Base-by-base conservation (phyloP, 2,329 filamentous ascomycete species). In the Cryphonectria naterciae region DNA sequence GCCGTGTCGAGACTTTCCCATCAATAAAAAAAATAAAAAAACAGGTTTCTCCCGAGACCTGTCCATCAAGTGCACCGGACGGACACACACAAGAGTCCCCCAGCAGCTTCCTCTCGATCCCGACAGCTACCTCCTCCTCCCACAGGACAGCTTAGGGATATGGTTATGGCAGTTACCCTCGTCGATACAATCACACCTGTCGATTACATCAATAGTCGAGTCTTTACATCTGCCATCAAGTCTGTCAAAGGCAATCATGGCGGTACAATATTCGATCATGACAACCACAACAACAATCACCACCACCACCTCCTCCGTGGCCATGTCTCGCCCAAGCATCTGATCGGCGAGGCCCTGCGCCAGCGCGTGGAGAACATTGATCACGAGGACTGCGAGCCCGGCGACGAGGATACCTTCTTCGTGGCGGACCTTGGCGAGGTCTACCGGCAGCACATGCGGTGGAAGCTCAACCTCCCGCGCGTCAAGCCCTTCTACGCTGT, bases 401-500 rank as follows among this genome's bases (percentile, higher is more conserved):
- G 96, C 76, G 96, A 97, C 70, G 96, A 99, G 84, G 96, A 98
- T 83, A 92, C 96, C 72, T 99, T 99, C 85, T 99, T 97, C 83
- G 95, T 99, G 77, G 95, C 94, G 78, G 96, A 99, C 85, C 90
- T 99, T 78, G 96, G 96, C 83, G 94, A 98, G 85, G 93, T 99
- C 80, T 99, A 99, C 85, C 94, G 96, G 83, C 96, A 99, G 89
- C 95, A 98, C 79, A 86, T 98, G 81, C 93, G 95, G 83, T 99
- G 96, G 96, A 98, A 98, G 89, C 89, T 91, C 86, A 95, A 97
- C 80, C 86, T 99, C 79, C 89, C 91, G 76, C 92, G 95, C 77
- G 93, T 99, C 82, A 96, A 95, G 84, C 96, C 96, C 58, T 98
- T 98, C 79, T 99, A 98, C 85, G 95, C 95, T 76, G 95, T 99